Conservation (phyloP, 805 yeast genomes). For the Cyberlindnera xylosilytica region DNA sequence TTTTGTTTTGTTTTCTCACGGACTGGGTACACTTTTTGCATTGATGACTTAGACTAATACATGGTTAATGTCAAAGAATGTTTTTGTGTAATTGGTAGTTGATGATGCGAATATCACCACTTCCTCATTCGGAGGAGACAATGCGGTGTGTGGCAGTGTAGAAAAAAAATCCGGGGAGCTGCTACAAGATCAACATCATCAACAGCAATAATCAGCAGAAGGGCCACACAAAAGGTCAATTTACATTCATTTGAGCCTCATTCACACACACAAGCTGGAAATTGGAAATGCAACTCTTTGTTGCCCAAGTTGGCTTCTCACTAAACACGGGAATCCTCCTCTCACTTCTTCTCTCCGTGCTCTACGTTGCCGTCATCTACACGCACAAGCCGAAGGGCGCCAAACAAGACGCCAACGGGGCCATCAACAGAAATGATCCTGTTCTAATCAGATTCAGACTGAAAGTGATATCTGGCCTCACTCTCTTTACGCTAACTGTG, state of each 20-base stretch:
- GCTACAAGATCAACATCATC: no score
- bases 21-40: no score
- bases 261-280: no score
- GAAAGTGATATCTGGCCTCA: conserved; percentile 29
- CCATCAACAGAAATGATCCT: conserved; percentile 39
- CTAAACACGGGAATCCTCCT: conserved; percentile 20
- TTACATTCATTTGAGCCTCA: no score
- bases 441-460: conserved; percentile 41
- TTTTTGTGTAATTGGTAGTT: no score
- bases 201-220: no score
- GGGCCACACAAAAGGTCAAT: no score
- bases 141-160: background rate
- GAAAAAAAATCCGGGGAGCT: no score
- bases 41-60: no score
- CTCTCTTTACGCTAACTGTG: conserved; percentile 1
- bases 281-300: background rate
- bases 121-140: no score
- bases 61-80: no score
- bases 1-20: background rate
- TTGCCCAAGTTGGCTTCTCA: background rate
- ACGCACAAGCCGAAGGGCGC: conserved; percentile 14
- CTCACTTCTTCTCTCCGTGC: conserved; percentile 36
- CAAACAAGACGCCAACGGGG: background rate
- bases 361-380: conserved; percentile 46
- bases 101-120: no score